A percentile compares a stretch with the other conserved stretches of the same genome.
These are phyloP conservation scores for Narthecium ossifragum DNA, from an alignment of 106 monocot genomes.

Conservation along the genomic window DNA sequence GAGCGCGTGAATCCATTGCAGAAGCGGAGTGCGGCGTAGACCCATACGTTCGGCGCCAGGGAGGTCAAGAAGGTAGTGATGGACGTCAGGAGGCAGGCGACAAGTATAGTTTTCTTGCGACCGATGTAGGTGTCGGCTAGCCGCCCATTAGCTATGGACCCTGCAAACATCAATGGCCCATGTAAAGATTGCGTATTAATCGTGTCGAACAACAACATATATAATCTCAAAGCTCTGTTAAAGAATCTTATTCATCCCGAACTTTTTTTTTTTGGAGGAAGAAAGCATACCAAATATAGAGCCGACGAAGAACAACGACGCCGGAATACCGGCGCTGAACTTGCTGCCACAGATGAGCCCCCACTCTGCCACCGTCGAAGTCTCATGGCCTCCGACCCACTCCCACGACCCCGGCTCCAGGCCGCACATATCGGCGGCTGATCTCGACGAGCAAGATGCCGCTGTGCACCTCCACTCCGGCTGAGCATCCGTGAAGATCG, in stretches of 20 bases:
- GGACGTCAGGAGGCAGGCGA: constrained; percentile 61
- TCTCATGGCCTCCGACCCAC: constrained; percentile 5
- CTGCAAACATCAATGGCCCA: too few species aligned
- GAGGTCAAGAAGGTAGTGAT: constrained; percentile 54
- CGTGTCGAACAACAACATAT: too few species aligned
- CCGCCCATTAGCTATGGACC: constrained; percentile 49
- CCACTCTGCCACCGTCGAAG: constrained; percentile 16
- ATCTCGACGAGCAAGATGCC: not conserved
- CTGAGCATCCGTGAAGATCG: constrained; percentile 4
- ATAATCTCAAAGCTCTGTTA: too few species aligned
- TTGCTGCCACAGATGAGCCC: not conserved
- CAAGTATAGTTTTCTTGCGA: constrained; percentile 53
- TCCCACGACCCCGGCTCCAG: not conserved
- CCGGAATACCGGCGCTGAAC: constrained; percentile 1
- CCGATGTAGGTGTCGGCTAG: constrained; percentile 61
- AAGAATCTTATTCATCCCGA: too few species aligned
- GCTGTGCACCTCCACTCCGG: constrained; percentile 1
- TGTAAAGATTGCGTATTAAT: too few species aligned
- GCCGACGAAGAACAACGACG: constrained; percentile 12
- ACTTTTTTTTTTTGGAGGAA: not conserved
- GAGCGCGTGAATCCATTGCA: constrained; percentile 60
- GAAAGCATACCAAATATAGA: constrained; percentile 6
- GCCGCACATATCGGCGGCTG: not conserved
- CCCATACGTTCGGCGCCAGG: constrained; percentile 61
- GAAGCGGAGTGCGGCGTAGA: constrained; percentile 68